Percentiles rank a stretch among this genome's conserved stretches.
phyloP scores from a whole-genome alignment of 176 grass and related monocot species.

The Cymbopogon citratus region DNA sequence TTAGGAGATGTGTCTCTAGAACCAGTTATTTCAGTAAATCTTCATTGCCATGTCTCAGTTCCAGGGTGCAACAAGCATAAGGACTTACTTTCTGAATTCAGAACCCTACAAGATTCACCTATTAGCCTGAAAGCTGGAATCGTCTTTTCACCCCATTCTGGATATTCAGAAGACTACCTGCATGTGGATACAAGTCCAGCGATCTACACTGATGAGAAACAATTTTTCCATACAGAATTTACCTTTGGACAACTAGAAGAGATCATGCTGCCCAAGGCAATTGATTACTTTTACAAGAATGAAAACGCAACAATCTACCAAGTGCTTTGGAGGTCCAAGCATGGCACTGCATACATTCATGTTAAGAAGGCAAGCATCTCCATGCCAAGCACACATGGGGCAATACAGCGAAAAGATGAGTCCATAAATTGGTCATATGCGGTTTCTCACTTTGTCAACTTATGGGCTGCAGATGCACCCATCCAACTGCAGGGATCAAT shows the following conservation, averaged over 20 bases:
- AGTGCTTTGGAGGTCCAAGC: slow-evolving; percentile 9
- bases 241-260: not conserved
- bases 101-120: not conserved
- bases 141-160: not conserved
- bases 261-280: not conserved
- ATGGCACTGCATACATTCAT: not conserved
- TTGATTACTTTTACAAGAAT: not conserved
- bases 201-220: not conserved
- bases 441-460: no score
- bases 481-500: no score
- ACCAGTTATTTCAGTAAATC: not conserved
- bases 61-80: not conserved
- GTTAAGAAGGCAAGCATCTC: not conserved
- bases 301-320: not conserved
- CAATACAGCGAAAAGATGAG: not conserved
- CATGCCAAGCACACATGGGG: not conserved
- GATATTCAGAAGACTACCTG: not conserved
- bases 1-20: not conserved
- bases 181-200: not conserved
- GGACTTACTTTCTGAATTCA: not conserved
- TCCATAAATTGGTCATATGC: no score
- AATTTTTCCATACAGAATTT: not conserved
- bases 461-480: no score
- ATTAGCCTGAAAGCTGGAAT: not conserved
- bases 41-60: not conserved